phyloP scores from a whole-genome alignment of 140 eudicot species.

The Erigeron philadelphicus region DNA sequence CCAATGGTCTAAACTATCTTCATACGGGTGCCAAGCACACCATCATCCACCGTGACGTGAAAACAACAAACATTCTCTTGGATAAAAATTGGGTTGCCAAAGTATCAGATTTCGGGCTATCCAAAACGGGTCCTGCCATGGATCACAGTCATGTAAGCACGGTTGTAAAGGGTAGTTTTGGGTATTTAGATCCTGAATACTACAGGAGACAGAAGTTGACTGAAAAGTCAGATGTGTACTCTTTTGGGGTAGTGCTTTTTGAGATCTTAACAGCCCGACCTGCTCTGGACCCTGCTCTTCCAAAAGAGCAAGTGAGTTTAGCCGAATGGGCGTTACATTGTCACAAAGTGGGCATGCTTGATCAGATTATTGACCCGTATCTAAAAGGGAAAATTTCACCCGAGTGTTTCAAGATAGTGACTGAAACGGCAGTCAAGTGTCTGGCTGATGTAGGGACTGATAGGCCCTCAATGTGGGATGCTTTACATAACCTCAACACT shows the following conservation, averaged over 20 bases:
- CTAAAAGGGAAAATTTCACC: slow-evolving; percentile 31
- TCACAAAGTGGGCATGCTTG: slow-evolving; percentile 33
- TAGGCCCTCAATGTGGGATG: slow-evolving; percentile 46
- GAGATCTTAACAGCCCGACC: slow-evolving; percentile 35
- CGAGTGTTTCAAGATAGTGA: slow-evolving; percentile 31
- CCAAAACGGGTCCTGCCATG: slow-evolving; percentile 35
- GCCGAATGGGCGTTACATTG: slow-evolving; percentile 40
- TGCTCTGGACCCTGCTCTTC: slow-evolving; percentile 25
- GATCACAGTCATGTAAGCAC: slow-evolving; percentile 36
- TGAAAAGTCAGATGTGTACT: slow-evolving; percentile 41
- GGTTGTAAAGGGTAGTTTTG: slow-evolving; percentile 39
- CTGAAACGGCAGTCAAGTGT: slow-evolving; percentile 35
- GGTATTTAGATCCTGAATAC: slow-evolving; percentile 47
- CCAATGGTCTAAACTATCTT: slow-evolving; percentile 41
- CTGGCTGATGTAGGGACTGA: slow-evolving; percentile 30
- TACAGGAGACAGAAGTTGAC: slow-evolving; percentile 36
- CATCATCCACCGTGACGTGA: slow-evolving; percentile 45
- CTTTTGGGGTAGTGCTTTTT: slow-evolving; percentile 44
- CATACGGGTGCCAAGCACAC: slow-evolving; percentile 42
- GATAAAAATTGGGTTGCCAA: slow-evolving; percentile 42
- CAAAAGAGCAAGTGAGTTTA: slow-evolving; percentile 38
- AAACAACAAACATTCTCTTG: slow-evolving; percentile 40
- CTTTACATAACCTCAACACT: slow-evolving; percentile 33
- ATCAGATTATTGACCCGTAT: slow-evolving; percentile 36
- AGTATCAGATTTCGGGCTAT: slow-evolving; percentile 48